phyloP scores from a whole-genome alignment of 805 yeast species.

The Vanderwaltozyma yarrowii region DNA sequence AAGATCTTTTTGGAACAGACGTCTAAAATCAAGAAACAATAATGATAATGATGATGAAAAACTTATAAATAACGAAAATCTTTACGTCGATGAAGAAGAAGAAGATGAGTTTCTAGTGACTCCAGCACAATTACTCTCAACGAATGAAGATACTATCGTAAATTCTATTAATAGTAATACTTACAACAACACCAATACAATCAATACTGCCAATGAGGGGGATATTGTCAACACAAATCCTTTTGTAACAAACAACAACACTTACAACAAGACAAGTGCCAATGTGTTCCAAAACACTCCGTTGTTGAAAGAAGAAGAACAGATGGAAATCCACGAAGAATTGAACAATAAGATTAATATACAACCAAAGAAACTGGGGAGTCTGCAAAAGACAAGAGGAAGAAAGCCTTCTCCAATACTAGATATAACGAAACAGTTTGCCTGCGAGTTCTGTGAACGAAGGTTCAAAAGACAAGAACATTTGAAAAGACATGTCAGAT shows the following conservation, averaged over 20 bases:
- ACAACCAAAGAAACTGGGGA: slow-evolving; percentile 1
- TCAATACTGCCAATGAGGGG: background rate
- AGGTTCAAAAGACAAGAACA: slow-evolving; percentile 69
- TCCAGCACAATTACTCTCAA: background rate
- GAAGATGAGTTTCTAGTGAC: slow-evolving; percentile 1
- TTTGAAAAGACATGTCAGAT: slow-evolving; percentile 61
- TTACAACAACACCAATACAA: background rate
- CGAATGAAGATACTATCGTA: no score
- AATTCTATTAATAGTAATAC: background rate
- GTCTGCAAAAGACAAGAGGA: slow-evolving; percentile 38
- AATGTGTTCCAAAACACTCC: no score
- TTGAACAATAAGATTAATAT: background rate
- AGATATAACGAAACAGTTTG: slow-evolving; percentile 47
- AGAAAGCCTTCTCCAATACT: slow-evolving; percentile 54
- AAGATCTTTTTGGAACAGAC: slow-evolving; percentile 21
- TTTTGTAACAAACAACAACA: no score
- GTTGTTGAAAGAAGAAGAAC: background rate
- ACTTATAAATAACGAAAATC: background rate
- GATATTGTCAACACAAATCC: no score
- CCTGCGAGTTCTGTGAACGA: slow-evolving; percentile 55
- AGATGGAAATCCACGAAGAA: background rate
- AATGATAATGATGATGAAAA: slow-evolving; percentile 1
- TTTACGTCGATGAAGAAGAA: slow-evolving; percentile 1
- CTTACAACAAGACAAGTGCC: no score
- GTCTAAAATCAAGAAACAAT: slow-evolving; percentile 10